Evolutionary conservation across 2,329 filamentous ascomycete species (phyloP).

Genomic region (Fusarium citri): DNA sequence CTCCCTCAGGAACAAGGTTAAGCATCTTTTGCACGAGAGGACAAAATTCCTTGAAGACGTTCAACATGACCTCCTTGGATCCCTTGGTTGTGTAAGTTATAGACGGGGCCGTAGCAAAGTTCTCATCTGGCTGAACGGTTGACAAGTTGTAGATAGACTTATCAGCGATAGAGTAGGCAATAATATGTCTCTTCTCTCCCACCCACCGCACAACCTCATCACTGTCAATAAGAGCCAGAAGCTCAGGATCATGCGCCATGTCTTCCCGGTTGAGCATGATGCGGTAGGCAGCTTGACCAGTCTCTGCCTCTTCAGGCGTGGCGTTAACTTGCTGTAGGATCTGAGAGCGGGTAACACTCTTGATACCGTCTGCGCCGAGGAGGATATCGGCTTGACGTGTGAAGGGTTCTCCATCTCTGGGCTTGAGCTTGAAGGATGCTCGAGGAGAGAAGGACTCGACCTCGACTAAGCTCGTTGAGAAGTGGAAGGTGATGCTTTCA

Average conservation of each 20-base stretch:
- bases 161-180: conserved; percentile 72
- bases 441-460: conserved; percentile 43
- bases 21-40: conserved; percentile 71
- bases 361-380: conserved; percentile 66
- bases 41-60: conserved; percentile 70
- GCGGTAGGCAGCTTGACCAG: conserved; percentile 65
- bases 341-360: conserved; percentile 58
- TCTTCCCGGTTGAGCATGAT: conserved; percentile 65
- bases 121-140: conserved; percentile 69
- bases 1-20: conserved; percentile 69
- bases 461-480: conserved; percentile 52
- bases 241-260: conserved; percentile 74
- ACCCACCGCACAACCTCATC: conserved; percentile 72
- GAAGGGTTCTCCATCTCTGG: conserved; percentile 28
- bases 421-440: conserved; percentile 38
- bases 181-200: conserved; percentile 73
- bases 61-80: conserved; percentile 69
- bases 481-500: conserved; percentile 74
- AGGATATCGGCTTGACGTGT: conserved; percentile 59
- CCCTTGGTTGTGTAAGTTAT: conserved; percentile 73
- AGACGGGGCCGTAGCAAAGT: conserved; percentile 60
- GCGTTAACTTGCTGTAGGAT: conserved; percentile 66
- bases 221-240: conserved; percentile 68
- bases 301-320: conserved; percentile 59
- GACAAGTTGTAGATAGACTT: conserved; percentile 76